Conservation (phyloP, 2,329 filamentous ascomycete species). For the Elsinoe perseae region DNA sequence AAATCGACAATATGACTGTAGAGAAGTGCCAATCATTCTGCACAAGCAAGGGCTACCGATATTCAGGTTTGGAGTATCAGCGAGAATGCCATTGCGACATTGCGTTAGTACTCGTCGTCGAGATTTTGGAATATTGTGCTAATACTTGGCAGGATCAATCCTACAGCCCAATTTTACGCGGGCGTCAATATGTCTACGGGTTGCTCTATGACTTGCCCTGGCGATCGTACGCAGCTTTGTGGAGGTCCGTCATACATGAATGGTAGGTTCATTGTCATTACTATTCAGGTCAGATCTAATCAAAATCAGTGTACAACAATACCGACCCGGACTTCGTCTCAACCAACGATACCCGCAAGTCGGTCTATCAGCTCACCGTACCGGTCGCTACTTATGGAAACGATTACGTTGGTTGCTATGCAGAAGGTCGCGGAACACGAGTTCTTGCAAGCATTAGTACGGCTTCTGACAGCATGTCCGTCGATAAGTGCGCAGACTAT, state of each 20-base stretch:
- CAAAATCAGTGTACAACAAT: constrained; percentile 26
- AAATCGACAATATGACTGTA: constrained; percentile 29
- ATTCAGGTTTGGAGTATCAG: constrained; percentile 28
- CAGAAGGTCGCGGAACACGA: constrained; percentile 33
- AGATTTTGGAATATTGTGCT: neutral
- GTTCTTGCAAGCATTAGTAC: constrained; percentile 28
- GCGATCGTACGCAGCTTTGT: constrained; percentile 24
- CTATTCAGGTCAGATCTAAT: neutral
- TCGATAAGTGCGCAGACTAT: constrained; percentile 46
- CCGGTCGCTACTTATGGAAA: constrained; percentile 17
- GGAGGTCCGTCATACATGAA: constrained; percentile 27
- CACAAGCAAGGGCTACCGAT: constrained; percentile 24
- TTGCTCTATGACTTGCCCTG: constrained; percentile 24
- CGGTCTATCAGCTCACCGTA: constrained; percentile 16
- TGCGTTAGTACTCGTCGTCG: neutral
- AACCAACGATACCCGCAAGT: constrained; percentile 16
- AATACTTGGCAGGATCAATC: constrained; percentile 22
- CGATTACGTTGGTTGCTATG: constrained; percentile 53
- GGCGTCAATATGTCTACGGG: constrained; percentile 25
- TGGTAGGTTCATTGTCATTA: neutral
- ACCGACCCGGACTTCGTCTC: constrained; percentile 25
- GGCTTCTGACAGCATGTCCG: constrained; percentile 42
- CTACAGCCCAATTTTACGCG: constrained; percentile 21
- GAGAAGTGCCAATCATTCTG: constrained; percentile 30
- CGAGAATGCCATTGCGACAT: constrained; percentile 32